Conservation (phyloP, 192 early-diverging fungal species). For the Lobosporangium transversale region DNA sequence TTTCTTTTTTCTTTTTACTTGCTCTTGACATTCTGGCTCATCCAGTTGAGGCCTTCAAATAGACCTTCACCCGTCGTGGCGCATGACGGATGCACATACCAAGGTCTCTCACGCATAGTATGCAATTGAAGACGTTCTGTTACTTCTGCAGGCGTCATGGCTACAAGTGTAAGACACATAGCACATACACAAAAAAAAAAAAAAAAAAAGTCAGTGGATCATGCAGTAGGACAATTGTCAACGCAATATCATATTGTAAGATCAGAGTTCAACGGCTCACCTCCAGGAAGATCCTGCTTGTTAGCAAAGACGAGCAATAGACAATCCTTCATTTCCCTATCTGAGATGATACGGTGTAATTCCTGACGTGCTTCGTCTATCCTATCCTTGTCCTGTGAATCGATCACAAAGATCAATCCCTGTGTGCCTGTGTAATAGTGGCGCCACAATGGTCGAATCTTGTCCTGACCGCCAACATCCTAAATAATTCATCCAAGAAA, state of each 20-base stretch:
- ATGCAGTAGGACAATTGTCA: too few species aligned
- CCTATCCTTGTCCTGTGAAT: slow-evolving; percentile 88
- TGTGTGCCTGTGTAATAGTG: slow-evolving; percentile 89
- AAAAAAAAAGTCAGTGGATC: background rate
- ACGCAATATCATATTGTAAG: too few species aligned
- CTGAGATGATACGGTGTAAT: slow-evolving; percentile 83
- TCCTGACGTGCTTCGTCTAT: slow-evolving; percentile 88
- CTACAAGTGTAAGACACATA: slow-evolving; percentile 55
- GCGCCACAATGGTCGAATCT: slow-evolving; percentile 89
- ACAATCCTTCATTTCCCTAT: slow-evolving; percentile 87
- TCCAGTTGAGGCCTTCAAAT: slow-evolving; percentile 87
- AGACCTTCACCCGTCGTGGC: slow-evolving; percentile 86
- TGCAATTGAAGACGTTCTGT: slow-evolving; percentile 90
- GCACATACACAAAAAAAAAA: background rate
- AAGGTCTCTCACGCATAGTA: slow-evolving; percentile 86
- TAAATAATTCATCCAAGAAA: slow-evolving; percentile 15
- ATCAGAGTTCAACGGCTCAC: slow-evolving; percentile 19
- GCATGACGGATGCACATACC: slow-evolving; percentile 93
- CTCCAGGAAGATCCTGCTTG: slow-evolving; percentile 78
- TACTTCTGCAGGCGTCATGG: slow-evolving; percentile 96
- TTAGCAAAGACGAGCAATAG: slow-evolving; percentile 86
- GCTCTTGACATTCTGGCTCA: slow-evolving; percentile 82
- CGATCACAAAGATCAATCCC: slow-evolving; percentile 89
- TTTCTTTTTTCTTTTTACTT: slow-evolving; percentile 27
- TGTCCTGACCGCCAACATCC: slow-evolving; percentile 93